Evolutionary conservation across 192 early-diverging fungal genomes (phyloP), one percentile per base, ranked within the genome.

Genomic region (Phycomyces nitens): DNA sequence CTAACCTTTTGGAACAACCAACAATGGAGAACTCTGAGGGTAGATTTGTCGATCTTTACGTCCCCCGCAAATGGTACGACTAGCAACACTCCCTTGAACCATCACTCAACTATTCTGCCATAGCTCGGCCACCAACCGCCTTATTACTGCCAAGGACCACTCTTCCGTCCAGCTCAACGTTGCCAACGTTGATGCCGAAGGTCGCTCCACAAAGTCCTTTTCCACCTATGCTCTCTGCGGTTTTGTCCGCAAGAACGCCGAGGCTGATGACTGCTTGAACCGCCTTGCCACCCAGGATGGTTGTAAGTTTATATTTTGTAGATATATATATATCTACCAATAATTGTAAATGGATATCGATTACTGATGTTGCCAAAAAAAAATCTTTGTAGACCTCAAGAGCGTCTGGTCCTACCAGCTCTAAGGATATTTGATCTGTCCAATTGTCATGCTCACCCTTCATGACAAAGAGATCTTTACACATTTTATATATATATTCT

Each of bases 141-240:
- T 99, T 57, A 96, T 99, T 77, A 88, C 82, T 71, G 89, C 96
- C 82, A 96, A 97, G 89, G 96, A 99, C 85, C 96, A 99, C 84
- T 89, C 95, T 64, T 88, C 94, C 40, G 90, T 99, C 81, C 96
- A 97, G 82, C 86, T 98, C 87, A 97, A 94, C 93, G 79, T 97
- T 69, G 93, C 81, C 63, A 91, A 93, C 65, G 94, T 97, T 65
- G 89, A 97, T 71, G 92, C 86, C 62, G 82, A 82, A 53, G 94
- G 94, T 67, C 82, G 79, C 65, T 71, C 82, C 77, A 88, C 81
- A 56, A 89, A 89, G 58, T 71, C 82, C 72, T 85, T 77, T 85
- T 81, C 89, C 81, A 90, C 89, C 79, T 94, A 89, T 77, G 93
- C 91, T 56, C 83, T 99, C 72, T 89, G 84, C 68, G 97, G 96